Evolutionary conservation across 2,329 filamentous ascomycete species (phyloP), one percentile per base, ranked within the genome.

Genomic region (Phyllosticta citribraziliensis): DNA sequence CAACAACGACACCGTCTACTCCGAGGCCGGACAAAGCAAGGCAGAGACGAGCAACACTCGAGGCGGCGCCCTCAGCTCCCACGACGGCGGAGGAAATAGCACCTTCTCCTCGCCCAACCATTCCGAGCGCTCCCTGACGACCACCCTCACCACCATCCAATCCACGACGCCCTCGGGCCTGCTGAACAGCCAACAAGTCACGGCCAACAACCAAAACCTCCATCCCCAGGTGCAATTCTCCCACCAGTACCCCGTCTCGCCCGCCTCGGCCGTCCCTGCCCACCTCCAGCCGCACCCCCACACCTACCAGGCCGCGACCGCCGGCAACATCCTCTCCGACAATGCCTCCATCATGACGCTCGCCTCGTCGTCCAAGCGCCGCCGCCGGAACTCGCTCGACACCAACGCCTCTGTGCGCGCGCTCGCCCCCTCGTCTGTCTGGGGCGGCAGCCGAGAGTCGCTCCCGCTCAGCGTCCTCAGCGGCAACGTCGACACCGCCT

Each of bases 331-430:
- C 5, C 78, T 93, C 35, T 91, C 88, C 1, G 90, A 95, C 72
- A 90, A 95, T 70, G 90, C 90, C 22, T 93, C 89, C 25, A 92
- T 95, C 66, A 76, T 95, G 63, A 95, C 90, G 0, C 80, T 95
- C 14, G 90, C 90, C 2, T 93, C 89, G 3, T 92, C 88, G 0
- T 90, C 87, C 65, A 91, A 93, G 75, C 84, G 87, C 47, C 83
- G 86, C 27, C 85, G 90, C 40, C 83, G 89, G 56, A 84, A 89
- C 63, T 92, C 88, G 30, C 85, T 93, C 74, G 90, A 94, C 72
- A 94, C 90, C 0, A 88, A 94, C 70, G 90, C 90, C 5, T 93
- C 88, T 0, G 88, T 94, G 50, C 87, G 90, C 52, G 90, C 90
- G 2, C 77, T 95, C n/a, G 88, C 90, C 1, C 89, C 89, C 0